Conservation (phyloP, 225 moss, liverwort and hornwort genomes). For the Asterella californica region DNA sequence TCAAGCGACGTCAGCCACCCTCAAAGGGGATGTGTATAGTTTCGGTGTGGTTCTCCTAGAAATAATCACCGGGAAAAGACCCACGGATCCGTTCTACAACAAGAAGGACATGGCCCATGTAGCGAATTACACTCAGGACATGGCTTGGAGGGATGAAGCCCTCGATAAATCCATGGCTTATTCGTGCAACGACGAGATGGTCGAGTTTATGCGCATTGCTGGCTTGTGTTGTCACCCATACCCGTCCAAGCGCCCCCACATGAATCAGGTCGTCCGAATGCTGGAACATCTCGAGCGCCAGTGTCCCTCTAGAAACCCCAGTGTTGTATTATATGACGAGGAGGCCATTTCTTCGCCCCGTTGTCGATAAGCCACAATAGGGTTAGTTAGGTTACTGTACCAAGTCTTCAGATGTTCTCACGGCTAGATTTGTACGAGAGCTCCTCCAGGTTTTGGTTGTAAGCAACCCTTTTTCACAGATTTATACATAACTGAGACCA, state of each 20-base stretch:
- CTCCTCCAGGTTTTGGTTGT: not conserved
- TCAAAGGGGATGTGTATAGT: constrained; percentile 38
- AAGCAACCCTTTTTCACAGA: not conserved
- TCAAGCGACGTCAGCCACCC: constrained; percentile 21
- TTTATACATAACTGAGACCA: not conserved
- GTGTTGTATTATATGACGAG: constrained; percentile 35
- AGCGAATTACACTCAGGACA: constrained; percentile 25
- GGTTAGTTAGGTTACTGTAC: not conserved
- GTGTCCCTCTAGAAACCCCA: constrained; percentile 24
- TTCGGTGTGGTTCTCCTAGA: constrained; percentile 45
- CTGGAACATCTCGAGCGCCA: constrained; percentile 35
- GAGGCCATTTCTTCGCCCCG: constrained; percentile 37
- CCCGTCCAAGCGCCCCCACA: constrained; percentile 32
- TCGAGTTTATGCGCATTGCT: constrained; percentile 40
- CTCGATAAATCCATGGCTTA: constrained; percentile 25
- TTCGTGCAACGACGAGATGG: constrained; percentile 30
- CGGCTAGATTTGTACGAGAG: not conserved
- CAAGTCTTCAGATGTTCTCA: not conserved
- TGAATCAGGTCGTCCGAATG: constrained; percentile 33
- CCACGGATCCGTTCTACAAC: constrained; percentile 32
- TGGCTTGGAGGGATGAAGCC: constrained; percentile 30
- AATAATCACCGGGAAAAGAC: constrained; percentile 37
- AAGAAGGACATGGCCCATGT: constrained; percentile 40
- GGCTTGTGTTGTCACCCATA: constrained; percentile 29
- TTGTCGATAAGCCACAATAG: constrained; percentile 26